A percentile compares a stretch with the other conserved stretches of the same genome.
phyloP scores from a whole-genome alignment of 2,329 filamentous ascomycete genomes.

The Colletotrichum horii region DNA sequence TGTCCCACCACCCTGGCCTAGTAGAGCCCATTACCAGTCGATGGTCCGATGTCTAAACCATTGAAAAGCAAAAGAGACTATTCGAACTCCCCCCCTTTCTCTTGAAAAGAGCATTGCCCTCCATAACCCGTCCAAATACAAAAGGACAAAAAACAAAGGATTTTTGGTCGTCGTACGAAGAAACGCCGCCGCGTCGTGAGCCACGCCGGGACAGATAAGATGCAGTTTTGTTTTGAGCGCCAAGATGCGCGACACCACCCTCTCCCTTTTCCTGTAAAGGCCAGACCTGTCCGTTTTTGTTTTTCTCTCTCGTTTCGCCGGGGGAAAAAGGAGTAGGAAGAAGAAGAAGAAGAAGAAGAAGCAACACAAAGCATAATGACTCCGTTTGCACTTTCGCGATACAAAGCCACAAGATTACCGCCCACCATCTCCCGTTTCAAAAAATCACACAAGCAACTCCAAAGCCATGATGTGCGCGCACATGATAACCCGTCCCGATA shows the following conservation, averaged over 20 bases:
- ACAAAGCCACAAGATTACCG: background rate
- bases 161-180: background rate
- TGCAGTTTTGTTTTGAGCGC: slow-evolving; percentile 3
- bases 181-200: slow-evolving; percentile 15
- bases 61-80: background rate
- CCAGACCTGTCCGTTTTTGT: slow-evolving; percentile 5
- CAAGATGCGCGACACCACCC: slow-evolving; percentile 5
- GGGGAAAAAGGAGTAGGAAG: background rate
- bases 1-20: background rate
- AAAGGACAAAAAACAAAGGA: background rate
- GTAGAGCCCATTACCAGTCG: background rate
- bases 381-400: background rate
- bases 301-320: background rate
- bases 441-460: background rate
- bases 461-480: background rate
- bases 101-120: background rate
- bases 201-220: background rate
- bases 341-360: background rate
- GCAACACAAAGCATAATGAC: background rate
- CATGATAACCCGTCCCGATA: background rate
- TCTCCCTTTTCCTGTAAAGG: background rate
- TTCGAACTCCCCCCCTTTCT: background rate
- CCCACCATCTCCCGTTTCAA: background rate
- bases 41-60: background rate
- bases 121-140: background rate